Evolutionary conservation across 2,329 filamentous ascomycete genomes (phyloP), one percentile per base, ranked within the genome.

Genomic region (Cladophialophora bantiana): DNA sequence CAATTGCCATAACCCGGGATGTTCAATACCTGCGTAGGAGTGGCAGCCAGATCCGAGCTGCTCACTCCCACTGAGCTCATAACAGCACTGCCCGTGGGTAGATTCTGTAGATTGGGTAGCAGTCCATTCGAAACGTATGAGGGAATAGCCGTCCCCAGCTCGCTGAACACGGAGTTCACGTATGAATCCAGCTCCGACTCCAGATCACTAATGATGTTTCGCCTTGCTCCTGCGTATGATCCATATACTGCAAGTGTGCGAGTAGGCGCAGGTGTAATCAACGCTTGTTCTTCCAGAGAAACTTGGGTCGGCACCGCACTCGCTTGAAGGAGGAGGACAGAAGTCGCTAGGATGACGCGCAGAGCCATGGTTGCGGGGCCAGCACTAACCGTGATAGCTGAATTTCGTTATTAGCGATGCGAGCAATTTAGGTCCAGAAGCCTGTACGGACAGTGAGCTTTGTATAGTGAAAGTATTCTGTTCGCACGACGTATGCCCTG

Each of bases 1-100:
- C 89, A 94, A 70, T 94, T 94, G n/a, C 84, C 91, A 71, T 90
- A 90, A 10, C 82, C 81, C 78, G 90, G 89, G 7, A 93, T 75
- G 70, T 92, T 93, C 67, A 93, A 78, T 4, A 90, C 89, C 68
- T 91, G 84, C 0, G 90, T 92, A 0, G 90, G 90, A 64, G 84
- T 80, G 1, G 89, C 87, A 56, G 79, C 83, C 42, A 92, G 75
- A 60, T 90, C 85, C 36, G 79, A 77, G 66, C 87, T 84, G 61
- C 82, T 81, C 38, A 92, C 81, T 1, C 85, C 87, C 4, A 91
- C 81, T 40, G 84, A 86, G 70, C 85, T 88, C 74, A 85, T 77
- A 1, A 92, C 90, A 6, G 81, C 79, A 48, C 80, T 80, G 40
- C 87, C 88, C 2, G 85, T 88, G 1, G 90, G 89, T 42, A 92